Conservation (phyloP, 1,284 basidiomycete species). For the Cystobasidiaceae sp. region DNA sequence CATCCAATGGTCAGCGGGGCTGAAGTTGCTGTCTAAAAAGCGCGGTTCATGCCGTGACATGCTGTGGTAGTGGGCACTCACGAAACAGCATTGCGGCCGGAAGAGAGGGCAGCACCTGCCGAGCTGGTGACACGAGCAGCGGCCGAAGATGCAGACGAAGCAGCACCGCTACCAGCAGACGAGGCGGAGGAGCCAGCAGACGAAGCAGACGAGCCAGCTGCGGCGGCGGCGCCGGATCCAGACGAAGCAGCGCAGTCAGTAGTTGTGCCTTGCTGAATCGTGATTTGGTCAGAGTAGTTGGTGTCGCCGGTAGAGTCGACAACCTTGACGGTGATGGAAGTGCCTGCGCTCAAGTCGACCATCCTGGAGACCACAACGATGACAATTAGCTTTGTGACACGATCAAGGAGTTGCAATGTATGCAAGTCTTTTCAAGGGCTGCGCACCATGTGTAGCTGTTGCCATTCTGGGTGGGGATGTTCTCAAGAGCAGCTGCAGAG, state of each 20-base stretch:
- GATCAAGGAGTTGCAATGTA: slow-evolving; percentile 1
- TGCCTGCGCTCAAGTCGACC: slow-evolving; percentile 44
- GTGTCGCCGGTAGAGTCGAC: slow-evolving; percentile 40
- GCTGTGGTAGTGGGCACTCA: too few species aligned
- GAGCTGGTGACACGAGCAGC: not conserved
- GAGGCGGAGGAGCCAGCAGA: not conserved
- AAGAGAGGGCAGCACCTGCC: not conserved
- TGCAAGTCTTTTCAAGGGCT: not conserved
- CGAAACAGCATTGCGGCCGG: not conserved
- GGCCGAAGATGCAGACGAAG: not conserved
- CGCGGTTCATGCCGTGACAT: too few species aligned
- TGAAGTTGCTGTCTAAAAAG: too few species aligned
- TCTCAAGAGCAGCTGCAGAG: slow-evolving; percentile 16
- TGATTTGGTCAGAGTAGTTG: slow-evolving; percentile 23
- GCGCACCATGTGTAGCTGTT: slow-evolving; percentile 10
- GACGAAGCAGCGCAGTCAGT: not conserved
- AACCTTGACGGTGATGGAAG: slow-evolving; percentile 43
- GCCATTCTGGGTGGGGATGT: not conserved
- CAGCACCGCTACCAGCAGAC: not conserved
- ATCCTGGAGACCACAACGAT: slow-evolving; percentile 37
- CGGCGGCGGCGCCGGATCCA: not conserved
- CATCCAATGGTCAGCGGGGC: too few species aligned
- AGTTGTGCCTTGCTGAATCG: slow-evolving; percentile 19
- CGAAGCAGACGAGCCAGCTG: not conserved
- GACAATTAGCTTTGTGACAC: not conserved